These are phyloP conservation scores for Vanrija sp. DNA, from an alignment of 1,284 basidiomycete genomes.

Conservation along the genomic window DNA sequence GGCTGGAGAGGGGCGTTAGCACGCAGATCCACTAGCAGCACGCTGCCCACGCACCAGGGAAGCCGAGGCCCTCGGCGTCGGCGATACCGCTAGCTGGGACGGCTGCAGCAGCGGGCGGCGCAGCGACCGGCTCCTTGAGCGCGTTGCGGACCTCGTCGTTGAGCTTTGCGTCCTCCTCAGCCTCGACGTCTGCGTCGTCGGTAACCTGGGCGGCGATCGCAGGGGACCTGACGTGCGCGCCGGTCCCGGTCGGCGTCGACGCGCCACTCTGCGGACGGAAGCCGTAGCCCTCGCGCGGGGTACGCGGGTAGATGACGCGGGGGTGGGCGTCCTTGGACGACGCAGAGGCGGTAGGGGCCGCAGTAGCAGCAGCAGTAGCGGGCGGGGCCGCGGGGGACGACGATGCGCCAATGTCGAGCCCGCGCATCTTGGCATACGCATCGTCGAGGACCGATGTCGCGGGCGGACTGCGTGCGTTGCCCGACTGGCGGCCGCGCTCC, in stretches of 20 bases:
- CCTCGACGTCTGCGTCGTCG: constrained; percentile 3
- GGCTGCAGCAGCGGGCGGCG: not conserved
- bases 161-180: constrained; percentile 12
- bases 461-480: constrained; percentile 40
- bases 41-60: constrained; percentile 67
- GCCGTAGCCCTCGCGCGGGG: constrained; percentile 67
- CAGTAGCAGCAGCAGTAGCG: not conserved
- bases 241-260: constrained; percentile 54
- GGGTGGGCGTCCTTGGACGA: not conserved
- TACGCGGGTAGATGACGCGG: constrained; percentile 16
- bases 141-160: constrained; percentile 17
- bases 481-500: constrained; percentile 37
- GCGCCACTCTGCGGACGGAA: constrained; percentile 66
- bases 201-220: not conserved
- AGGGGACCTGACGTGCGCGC: not conserved
- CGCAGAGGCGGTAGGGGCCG: not conserved
- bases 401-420: constrained; percentile 2
- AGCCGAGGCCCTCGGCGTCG: constrained; percentile 83
- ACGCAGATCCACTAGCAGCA: not conserved
- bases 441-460: constrained; percentile 22
- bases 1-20: constrained; percentile 54
- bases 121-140: constrained; percentile 2
- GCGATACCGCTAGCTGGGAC: constrained; percentile 55
- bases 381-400: not conserved
- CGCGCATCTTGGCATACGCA: constrained; percentile 3